Evolutionary conservation across 139 green algal genomes (phyloP).

Genomic region (Chlamydomonas schloesseri): DNA sequence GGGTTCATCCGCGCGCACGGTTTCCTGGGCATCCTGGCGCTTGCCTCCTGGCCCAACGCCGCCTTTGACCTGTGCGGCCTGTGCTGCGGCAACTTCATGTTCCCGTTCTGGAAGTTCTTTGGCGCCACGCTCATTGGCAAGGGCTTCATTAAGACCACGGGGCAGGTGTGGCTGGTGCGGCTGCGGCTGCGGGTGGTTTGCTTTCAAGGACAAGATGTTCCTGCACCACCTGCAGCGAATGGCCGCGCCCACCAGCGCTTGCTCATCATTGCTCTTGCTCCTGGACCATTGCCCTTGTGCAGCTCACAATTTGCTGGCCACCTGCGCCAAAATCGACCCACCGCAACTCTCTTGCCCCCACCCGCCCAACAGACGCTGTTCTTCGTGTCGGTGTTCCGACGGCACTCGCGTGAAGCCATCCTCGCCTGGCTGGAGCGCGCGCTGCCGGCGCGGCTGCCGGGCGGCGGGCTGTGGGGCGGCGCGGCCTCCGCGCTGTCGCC

Average conservation of each 20-base stretch:
- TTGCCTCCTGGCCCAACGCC: constrained; percentile 92
- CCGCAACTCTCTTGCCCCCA: too few species aligned
- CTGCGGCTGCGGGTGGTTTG: not conserved
- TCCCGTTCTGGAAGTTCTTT: constrained; percentile 96
- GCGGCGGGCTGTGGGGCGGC: constrained; percentile 33
- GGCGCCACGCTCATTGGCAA: constrained; percentile 89
- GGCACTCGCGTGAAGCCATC: constrained; percentile 66
- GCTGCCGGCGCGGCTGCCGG: constrained; percentile 66
- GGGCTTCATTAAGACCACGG: constrained; percentile 82
- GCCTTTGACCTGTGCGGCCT: constrained; percentile 95
- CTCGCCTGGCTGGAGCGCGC: constrained; percentile 57
- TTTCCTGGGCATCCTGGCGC: constrained; percentile 89
- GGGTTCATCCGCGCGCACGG: constrained; percentile 82
- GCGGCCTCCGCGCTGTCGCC: constrained; percentile 6
- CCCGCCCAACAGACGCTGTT: constrained; percentile 53
- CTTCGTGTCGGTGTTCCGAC: constrained; percentile 80
- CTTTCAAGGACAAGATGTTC: too few species aligned
- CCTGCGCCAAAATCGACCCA: too few species aligned
- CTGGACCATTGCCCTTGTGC: too few species aligned
- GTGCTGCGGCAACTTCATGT: constrained; percentile 90
- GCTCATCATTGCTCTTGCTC: too few species aligned
- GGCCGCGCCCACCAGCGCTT: too few species aligned
- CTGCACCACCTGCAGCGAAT: too few species aligned
- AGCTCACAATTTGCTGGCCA: too few species aligned
- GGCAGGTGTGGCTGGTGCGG: constrained; percentile 32